These are phyloP conservation scores for Camelina sativa DNA, from an alignment of 345 rosid genomes.

Conservation along the genomic window DNA sequence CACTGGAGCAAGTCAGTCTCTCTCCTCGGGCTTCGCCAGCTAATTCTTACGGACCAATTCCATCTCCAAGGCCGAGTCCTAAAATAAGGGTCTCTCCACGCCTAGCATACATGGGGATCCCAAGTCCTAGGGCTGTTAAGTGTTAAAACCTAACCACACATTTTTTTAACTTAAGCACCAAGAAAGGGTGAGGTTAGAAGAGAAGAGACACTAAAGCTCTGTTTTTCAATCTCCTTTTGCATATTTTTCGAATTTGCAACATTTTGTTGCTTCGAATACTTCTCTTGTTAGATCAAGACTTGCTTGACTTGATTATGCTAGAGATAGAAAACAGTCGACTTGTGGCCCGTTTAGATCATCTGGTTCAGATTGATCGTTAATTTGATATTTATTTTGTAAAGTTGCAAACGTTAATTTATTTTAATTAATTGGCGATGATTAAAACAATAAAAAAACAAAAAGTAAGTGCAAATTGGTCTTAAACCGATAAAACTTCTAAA, in stretches of 20 bases:
- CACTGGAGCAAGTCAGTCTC: constrained; percentile 68
- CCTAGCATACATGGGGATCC: constrained; percentile 53
- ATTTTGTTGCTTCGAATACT: neutral
- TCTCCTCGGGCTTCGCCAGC: constrained; percentile 56
- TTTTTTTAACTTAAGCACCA: constrained; percentile 6
- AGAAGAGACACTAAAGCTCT: constrained; percentile 17
- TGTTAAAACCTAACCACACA: constrained; percentile 22
- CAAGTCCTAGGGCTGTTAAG: constrained; percentile 48
- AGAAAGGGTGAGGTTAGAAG: constrained; percentile 28
- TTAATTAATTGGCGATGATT: no score
- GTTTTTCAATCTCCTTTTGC: constrained; percentile 12
- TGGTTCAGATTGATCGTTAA: neutral
- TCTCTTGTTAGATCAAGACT: constrained; percentile 2
- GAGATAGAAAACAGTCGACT: no score
- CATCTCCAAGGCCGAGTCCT: constrained; percentile 64
- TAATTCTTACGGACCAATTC: constrained; percentile 48
- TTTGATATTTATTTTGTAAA: no score
- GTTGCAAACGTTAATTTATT: no score
- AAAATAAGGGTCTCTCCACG: constrained; percentile 54
- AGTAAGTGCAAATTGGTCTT: no score
- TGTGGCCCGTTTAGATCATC: neutral
- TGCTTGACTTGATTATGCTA: no score
- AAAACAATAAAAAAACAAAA: no score
- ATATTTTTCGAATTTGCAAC: constrained; percentile 28
- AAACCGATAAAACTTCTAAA: no score